Evolutionary conservation across 768 basidiomycete species (phyloP), one percentile per base, ranked within the genome.

Genomic region (Termitomyces sp.): DNA sequence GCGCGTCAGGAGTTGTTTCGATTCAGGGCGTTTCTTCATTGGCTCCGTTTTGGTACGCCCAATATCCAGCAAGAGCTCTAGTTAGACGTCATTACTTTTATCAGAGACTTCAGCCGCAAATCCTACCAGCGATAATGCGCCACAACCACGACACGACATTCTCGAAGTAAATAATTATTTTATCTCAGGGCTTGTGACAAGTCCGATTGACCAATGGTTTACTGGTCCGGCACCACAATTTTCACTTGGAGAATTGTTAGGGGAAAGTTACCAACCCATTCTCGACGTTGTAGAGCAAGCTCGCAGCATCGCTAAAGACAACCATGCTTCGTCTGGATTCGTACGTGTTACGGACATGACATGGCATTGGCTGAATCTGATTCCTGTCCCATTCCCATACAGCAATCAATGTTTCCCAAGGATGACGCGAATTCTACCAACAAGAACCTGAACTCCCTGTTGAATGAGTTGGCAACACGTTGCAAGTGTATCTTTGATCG

Each of bases 111-210:
- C 73, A 57, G 79, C 80, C 58, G 74, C 78, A 59, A 86, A 83
- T 66, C 72, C 82, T 38, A 70, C 77, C 50, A 76, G 74, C 61
- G 89, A 90, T 53, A 71, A 75, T 52, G 79, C 74, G 61, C 71
- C 73, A 56, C 74, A 78, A 52, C 74, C 82, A 36, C 80, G 84
- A 57, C 84, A 91, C 68, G 91, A 93, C 70, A 79, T 87, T 61
- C 76, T 92, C 54, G 88, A 91, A 77, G 91, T 89, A 54, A 89
- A 90, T 69, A 82, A 85, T 63, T 93, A 93, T 70, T 77, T 93
- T 66, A 83, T 82, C 65, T 83, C 82, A 46, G 89, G 91, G 50
- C 79, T 93, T 47, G 76, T 80, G 55, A 75, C 77, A 55, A 91
- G 88, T 70, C 73, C 79, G 52, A 82, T 93, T 72, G 91, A 93